phyloP scores from a whole-genome alignment of 2,329 filamentous ascomycete genomes.

The Coniochaeta sp. region DNA sequence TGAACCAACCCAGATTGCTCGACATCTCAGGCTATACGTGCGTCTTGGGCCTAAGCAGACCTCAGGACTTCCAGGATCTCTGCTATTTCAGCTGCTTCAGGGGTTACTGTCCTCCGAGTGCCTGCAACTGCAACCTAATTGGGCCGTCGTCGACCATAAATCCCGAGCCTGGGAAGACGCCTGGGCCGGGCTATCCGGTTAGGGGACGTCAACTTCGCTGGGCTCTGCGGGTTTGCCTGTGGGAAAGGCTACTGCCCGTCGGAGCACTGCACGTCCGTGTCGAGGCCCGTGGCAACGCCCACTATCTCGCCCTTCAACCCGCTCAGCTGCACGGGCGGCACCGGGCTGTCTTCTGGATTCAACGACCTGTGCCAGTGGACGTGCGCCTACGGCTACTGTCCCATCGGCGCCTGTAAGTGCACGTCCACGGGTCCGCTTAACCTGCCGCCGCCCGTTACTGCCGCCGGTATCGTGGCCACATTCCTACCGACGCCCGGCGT shows the following conservation, averaged over 20 bases:
- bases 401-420: not conserved
- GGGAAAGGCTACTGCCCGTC: conserved; percentile 5
- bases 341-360: not conserved
- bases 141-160: not conserved
- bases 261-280: not conserved
- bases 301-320: not conserved
- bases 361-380: not conserved
- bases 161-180: not conserved
- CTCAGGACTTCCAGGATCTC: no score
- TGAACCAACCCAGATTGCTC: no score
- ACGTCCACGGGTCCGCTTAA: not conserved
- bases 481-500: not conserved
- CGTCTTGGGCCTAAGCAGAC: no score
- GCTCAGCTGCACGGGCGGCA: not conserved
- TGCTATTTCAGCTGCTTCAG: no score
- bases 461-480: not conserved
- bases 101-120: no score
- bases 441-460: not conserved
- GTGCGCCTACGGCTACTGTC: not conserved
- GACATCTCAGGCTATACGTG: no score
- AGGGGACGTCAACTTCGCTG: not conserved
- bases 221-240: conserved; percentile 6
- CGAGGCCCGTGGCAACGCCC: not conserved
- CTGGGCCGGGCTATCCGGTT: not conserved
- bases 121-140: no score